Evolutionary conservation across 1,284 basidiomycete genomes (phyloP).

Genomic region (Naganishia liquefaciens): DNA sequence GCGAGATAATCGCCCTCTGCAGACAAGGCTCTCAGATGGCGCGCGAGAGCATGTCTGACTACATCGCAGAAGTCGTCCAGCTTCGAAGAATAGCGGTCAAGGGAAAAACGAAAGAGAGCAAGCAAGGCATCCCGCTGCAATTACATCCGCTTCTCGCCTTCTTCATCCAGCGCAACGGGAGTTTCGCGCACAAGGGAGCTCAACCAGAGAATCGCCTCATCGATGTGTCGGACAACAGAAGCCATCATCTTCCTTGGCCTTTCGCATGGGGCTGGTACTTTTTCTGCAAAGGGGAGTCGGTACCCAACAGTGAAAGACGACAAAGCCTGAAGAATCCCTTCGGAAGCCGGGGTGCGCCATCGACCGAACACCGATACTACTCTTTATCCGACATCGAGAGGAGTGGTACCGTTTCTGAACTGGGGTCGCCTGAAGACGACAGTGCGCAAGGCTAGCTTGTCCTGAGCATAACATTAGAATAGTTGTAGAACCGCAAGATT

Average conservation of each 20-base stretch:
- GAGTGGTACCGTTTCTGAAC: background rate
- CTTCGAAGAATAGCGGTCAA: background rate
- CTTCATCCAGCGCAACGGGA: background rate
- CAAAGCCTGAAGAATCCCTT: background rate
- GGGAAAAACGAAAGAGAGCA: background rate
- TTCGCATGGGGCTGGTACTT: conserved; percentile 6
- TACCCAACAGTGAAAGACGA: background rate
- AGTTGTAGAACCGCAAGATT: background rate
- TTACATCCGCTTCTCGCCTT: conserved; percentile 5
- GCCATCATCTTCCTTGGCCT: background rate
- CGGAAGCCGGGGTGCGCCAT: background rate
- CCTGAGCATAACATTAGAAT: background rate
- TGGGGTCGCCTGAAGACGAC: background rate
- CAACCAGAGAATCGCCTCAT: background rate
- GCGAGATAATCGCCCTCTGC: background rate
- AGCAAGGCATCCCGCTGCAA: background rate
- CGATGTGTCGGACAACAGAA: conserved; percentile 1
- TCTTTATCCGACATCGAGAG: background rate
- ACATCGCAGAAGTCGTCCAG: background rate
- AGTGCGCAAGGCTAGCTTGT: background rate
- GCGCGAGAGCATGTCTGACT: background rate
- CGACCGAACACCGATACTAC: background rate
- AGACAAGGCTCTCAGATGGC: background rate
- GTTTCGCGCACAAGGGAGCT: background rate
- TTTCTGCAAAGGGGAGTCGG: background rate